These are phyloP conservation scores for Coemansia sp. DNA, from an alignment of 192 early-diverging fungal species.

Conservation along the genomic window DNA sequence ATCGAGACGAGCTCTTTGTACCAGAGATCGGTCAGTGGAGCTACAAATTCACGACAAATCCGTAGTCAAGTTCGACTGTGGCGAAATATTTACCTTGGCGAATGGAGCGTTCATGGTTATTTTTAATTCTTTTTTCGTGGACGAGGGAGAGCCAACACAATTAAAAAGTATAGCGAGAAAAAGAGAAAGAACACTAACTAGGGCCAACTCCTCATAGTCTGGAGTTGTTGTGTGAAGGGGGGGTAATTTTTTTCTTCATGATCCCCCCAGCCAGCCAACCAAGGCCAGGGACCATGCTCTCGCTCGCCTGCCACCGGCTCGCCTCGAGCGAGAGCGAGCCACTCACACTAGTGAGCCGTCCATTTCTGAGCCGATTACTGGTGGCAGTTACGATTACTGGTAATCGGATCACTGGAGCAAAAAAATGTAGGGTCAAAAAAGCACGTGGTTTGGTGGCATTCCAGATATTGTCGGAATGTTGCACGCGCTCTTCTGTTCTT, in stretches of 20 bases:
- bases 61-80: neutral
- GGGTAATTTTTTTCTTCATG: slow-evolving; percentile 11
- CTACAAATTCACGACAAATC: neutral
- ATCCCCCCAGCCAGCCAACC: slow-evolving; percentile 8
- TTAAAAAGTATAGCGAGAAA: slow-evolving; percentile 12
- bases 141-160: slow-evolving; percentile 13
- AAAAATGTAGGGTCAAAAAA: slow-evolving; percentile 7
- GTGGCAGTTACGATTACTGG: neutral
- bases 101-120: slow-evolving; percentile 57
- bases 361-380: neutral
- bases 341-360: neutral
- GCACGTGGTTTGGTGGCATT: neutral
- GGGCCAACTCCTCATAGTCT: slow-evolving; percentile 1
- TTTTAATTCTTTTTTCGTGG: slow-evolving; percentile 20
- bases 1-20: neutral
- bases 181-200: slow-evolving; percentile 23
- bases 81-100: slow-evolving; percentile 50
- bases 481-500: neutral
- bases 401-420: neutral
- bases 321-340: neutral
- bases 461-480: neutral
- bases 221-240: neutral
- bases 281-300: slow-evolving; percentile 18
- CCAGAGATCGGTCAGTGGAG: slow-evolving; percentile 5
- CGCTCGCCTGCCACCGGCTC: neutral